A percentile compares a stretch with the other conserved stretches of the same genome.
These are phyloP conservation scores for Seminavis robusta DNA, from an alignment of 108 stramenopile genomes.

Conservation along the genomic window DNA sequence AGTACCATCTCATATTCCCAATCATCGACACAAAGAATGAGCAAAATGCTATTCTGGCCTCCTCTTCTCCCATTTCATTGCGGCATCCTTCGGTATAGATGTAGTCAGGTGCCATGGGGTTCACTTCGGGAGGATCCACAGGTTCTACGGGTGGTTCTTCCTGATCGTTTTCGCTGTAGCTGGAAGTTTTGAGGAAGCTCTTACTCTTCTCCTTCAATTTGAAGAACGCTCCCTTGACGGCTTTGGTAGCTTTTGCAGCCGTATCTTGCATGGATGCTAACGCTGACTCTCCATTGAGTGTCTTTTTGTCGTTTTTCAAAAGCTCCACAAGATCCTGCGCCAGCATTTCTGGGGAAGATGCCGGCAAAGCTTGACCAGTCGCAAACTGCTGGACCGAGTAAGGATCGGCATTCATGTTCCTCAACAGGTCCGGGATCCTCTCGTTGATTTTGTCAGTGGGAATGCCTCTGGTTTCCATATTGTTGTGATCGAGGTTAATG, in stretches of 20 bases:
- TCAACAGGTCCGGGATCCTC: slow-evolving; percentile 49
- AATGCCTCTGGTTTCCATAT: slow-evolving; percentile 69
- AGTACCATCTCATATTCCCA: slow-evolving; percentile 79
- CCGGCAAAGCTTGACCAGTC: not conserved
- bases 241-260: slow-evolving; percentile 58
- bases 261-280: slow-evolving; percentile 39
- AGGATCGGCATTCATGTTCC: not conserved
- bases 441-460: slow-evolving; percentile 18
- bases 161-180: slow-evolving; percentile 13
- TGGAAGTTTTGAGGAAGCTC: slow-evolving; percentile 26
- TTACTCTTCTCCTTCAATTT: slow-evolving; percentile 27
- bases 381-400: not conserved
- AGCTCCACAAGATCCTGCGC: slow-evolving; percentile 75
- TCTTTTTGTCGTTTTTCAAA: slow-evolving; percentile 70
- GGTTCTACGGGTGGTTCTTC: slow-evolving; percentile 4
- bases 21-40: slow-evolving; percentile 73
- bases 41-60: slow-evolving; percentile 66
- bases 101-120: slow-evolving; percentile 28
- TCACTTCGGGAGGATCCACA: slow-evolving; percentile 8
- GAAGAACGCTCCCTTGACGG: slow-evolving; percentile 33
- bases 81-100: slow-evolving; percentile 64
- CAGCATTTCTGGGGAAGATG: slow-evolving; percentile 53
- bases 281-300: slow-evolving; percentile 46
- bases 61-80: slow-evolving; percentile 74
- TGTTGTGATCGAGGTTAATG: slow-evolving; percentile 70